Conservation (phyloP, 345 rosid genomes). For the Gynandropsis gynandra region DNA sequence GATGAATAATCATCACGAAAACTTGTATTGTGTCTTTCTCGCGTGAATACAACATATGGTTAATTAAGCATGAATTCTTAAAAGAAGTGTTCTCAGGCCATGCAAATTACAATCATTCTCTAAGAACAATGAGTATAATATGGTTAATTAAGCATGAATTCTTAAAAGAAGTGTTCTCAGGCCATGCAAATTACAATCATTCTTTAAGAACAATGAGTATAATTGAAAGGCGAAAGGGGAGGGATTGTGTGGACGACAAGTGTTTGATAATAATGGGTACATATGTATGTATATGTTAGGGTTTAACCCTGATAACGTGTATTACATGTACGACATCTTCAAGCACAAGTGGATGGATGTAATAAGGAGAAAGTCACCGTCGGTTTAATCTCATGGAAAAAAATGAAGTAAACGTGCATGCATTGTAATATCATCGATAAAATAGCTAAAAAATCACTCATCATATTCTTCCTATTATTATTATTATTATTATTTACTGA, state of each 20-base stretch:
- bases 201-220: constrained; percentile 36
- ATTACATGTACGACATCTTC: constrained; percentile 49
- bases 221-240: constrained; percentile 61
- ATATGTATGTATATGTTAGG: constrained; percentile 53
- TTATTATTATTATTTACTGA: constrained; percentile 1
- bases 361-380: background rate
- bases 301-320: constrained; percentile 86
- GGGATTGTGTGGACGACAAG: constrained; percentile 49
- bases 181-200: constrained; percentile 38
- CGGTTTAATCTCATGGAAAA: constrained; percentile 1
- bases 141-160: constrained; percentile 58
- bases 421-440: background rate
- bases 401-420: constrained; percentile 20
- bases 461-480: background rate
- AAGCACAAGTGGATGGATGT: constrained; percentile 9
- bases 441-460: background rate
- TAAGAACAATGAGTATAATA: constrained; percentile 23
- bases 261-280: constrained; percentile 81
- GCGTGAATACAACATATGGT: constrained; percentile 15
- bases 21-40: background rate
- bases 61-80: constrained; percentile 56
- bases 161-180: constrained; percentile 64
- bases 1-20: background rate
- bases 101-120: constrained; percentile 29
- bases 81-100: constrained; percentile 70